Conservation (phyloP, 352 stramenopile genomes). For the Phytophthora hybrid region DNA sequence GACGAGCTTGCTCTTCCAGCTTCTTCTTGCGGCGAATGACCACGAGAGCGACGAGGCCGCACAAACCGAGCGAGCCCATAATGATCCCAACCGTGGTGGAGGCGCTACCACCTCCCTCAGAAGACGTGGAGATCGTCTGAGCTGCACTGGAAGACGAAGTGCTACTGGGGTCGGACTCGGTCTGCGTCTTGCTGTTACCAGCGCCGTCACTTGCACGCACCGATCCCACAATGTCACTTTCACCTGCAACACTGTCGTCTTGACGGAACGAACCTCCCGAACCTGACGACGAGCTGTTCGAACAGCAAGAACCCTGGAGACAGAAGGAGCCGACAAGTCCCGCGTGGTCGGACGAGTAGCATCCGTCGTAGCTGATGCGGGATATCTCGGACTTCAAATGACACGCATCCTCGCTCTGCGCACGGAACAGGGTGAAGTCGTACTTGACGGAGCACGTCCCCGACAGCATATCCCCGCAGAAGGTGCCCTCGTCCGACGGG, state of each 20-base stretch:
- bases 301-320: slow-evolving; percentile 66
- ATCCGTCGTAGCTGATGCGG: slow-evolving; percentile 67
- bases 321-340: slow-evolving; percentile 68
- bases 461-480: slow-evolving; percentile 74
- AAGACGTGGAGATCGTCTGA: slow-evolving; percentile 56
- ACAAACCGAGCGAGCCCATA: slow-evolving; percentile 52
- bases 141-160: slow-evolving; percentile 18
- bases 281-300: slow-evolving; percentile 40
- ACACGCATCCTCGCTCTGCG: slow-evolving; percentile 53
- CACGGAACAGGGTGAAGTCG: slow-evolving; percentile 66
- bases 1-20: slow-evolving; percentile 52
- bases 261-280: slow-evolving; percentile 12
- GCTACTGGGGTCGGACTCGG: slow-evolving; percentile 8
- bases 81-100: slow-evolving; percentile 62
- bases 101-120: slow-evolving; percentile 35
- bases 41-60: slow-evolving; percentile 57
- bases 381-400: slow-evolving; percentile 66
- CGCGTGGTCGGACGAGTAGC: slow-evolving; percentile 82
- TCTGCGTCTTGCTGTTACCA: slow-evolving; percentile 15
- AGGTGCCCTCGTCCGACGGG: slow-evolving; percentile 61
- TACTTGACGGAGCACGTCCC: slow-evolving; percentile 73
- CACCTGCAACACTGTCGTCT: slow-evolving; percentile 23
- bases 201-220: slow-evolving; percentile 33
- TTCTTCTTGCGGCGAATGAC: slow-evolving; percentile 66
- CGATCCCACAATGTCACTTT: slow-evolving; percentile 38